Base-by-base conservation (phyloP, 2,329 filamentous ascomycete genomes). In the Colletotrichum viniferum region DNA sequence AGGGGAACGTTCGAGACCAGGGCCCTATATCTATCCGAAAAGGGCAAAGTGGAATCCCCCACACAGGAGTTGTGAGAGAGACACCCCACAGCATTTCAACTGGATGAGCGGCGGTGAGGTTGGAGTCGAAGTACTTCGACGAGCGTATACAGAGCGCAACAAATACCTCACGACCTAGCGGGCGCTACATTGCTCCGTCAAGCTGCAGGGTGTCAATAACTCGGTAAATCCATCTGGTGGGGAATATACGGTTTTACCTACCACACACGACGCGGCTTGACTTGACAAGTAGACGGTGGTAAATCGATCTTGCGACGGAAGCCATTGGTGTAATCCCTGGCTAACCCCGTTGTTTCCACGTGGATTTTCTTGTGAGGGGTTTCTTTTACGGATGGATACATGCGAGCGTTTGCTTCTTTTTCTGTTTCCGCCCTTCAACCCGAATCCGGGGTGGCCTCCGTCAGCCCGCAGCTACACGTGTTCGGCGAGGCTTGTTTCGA, bases 381-480 rank as follows among this genome's bases (percentile, higher is more conserved):
- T 69, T 69, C 56, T 36, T 36, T 52, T 63, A 52, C 43, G 43
- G 43, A 52, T 52, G n/a, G n/a, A 21, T 67, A 32, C 62, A 68
- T 55, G 32, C 26, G 48, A 24, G 43, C 60, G 58, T 34, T 28
- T 21, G 30, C 38, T 73, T 38, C 56, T 72, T 75, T 58, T 62
- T 52, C 43, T 16, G 63, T 68, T 68, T 36, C 63, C 60, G 63
- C 28, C n/a, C 24, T 58, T 58, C 43, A 73, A 63, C 24, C 71
- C 43, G 32, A 26, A 21, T 58, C 56, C 26, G 56, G 73, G 63
- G n/a, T 34, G 38, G 32, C 43, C 43, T 73, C 60, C 65, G 43
- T 71, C 55, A 66, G 60, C 61, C 71, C 43, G 74, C 65, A 76
- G 61, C 43, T 52, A 70, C 74, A 73, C 62, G 69, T 68, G 55